Evolutionary conservation across 1,284 basidiomycete species (phyloP), one percentile per base, ranked within the genome.

Genomic region (Pulveroboletus sp.): DNA sequence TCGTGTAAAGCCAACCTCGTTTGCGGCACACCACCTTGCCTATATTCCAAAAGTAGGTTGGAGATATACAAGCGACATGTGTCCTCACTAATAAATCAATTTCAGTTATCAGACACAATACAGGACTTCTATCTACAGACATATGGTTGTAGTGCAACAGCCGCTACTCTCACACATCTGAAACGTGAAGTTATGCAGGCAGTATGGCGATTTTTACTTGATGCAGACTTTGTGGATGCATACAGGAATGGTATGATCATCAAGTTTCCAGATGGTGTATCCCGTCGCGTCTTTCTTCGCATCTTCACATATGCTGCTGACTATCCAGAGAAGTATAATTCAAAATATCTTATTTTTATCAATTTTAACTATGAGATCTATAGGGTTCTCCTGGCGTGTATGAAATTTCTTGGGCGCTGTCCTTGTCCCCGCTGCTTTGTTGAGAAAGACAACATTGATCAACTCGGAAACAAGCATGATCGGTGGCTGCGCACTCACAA

Each of bases 271-370:
- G 71, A 76, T 61, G 66, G 67, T 0, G 51, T 74, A 0, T 45
- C 39, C 3, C 51, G 60, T 0, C 59, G 56, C 21, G 56, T 73
- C 0, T 73, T 69, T 48, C 66, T 60, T 12, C 56, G 60, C 0
- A 62, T 76, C 10, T 68, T 74, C 19, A 70, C 32, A 33, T 33
- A 33, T 36, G 9, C 35, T 36, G 35, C 35, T 12, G 35, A 36
- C 15, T 36, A 36, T 62, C 71, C 69, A 2, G 72, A 75, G 42
- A 73, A 73, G 73, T 73, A 33, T 4, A n/a, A 19, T 13, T 19
- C 12, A 5, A 36, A 21, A 21, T 21, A 21, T 36, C 35, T 13
- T 36, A 8, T 8, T 19, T 13, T 45, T 21, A 21, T 21, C 21
- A 21, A 7, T 21, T 21, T 40, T 13, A 26, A n/a, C 36, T 21